A percentile compares a stretch with the other conserved stretches of the same genome.
These are phyloP conservation scores for Handroanthus guayacan DNA, from an alignment of 257 asterid species.

Conservation along the genomic window DNA sequence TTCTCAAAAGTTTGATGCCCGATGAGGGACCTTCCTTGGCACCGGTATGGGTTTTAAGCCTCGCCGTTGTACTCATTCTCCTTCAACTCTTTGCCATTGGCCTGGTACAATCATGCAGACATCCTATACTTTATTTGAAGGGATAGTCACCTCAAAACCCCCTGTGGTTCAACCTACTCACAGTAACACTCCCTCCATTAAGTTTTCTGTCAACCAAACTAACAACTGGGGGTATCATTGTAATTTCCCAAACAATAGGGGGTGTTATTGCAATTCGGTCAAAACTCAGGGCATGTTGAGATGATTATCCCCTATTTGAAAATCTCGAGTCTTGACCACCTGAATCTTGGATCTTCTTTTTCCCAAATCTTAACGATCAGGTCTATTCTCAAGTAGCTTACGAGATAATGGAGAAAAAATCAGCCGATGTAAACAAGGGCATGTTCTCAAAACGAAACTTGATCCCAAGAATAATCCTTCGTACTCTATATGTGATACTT, in stretches of 20 bases:
- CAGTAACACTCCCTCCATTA: no score
- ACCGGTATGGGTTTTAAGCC: constrained; percentile 75
- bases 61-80: constrained; percentile 64
- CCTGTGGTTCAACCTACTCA: no score
- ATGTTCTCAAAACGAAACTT: constrained; percentile 79
- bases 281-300: no score
- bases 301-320: background rate
- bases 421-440: constrained; percentile 80
- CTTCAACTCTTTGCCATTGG: constrained; percentile 89
- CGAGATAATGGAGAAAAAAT: constrained; percentile 91
- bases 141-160: no score
- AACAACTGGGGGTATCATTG: no score
- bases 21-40: constrained; percentile 82
- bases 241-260: no score
- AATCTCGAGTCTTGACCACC: background rate
- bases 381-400: constrained; percentile 97
- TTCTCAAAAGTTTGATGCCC: constrained; percentile 76
- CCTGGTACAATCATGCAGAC: constrained; percentile 56
- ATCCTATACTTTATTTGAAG: background rate
- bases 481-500: constrained; percentile 63
- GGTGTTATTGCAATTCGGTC: no score
- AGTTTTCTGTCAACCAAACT: no score
- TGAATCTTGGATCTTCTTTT: background rate
- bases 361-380: constrained; percentile 39
- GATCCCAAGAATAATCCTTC: constrained; percentile 84